These are phyloP conservation scores for Hevea brasiliensis DNA, from an alignment of 345 rosid species.

Conservation along the genomic window DNA sequence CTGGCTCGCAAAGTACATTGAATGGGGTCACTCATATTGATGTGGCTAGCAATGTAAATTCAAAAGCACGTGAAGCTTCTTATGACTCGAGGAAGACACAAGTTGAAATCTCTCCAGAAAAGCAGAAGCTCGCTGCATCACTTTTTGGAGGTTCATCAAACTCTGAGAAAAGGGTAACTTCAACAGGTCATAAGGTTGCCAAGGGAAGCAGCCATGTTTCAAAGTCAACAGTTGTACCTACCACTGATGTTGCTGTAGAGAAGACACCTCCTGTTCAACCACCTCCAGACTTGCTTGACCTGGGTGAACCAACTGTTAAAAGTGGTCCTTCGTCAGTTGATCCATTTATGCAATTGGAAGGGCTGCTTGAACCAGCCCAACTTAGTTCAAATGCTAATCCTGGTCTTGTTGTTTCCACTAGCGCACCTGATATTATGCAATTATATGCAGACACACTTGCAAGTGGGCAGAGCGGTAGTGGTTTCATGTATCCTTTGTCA, in stretches of 20 bases:
- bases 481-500: conserved; percentile 6
- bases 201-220: conserved; percentile 47
- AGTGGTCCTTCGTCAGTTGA: conserved; percentile 44
- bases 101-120: conserved; percentile 71
- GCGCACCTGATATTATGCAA: conserved; percentile 50
- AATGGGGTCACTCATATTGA: conserved; percentile 50
- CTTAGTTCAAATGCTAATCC: conserved; percentile 26
- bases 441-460: conserved; percentile 46
- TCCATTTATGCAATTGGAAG: conserved; percentile 87
- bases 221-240: conserved; percentile 15
- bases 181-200: conserved; percentile 50
- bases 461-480: conserved; percentile 27
- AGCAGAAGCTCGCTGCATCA: conserved; percentile 98
- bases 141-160: conserved; percentile 80
- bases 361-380: conserved; percentile 58
- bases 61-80: conserved; percentile 47
- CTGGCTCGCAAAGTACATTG: conserved; percentile 48
- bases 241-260: conserved; percentile 29
- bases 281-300: conserved; percentile 87
- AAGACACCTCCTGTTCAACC: conserved; percentile 51
- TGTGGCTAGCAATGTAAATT: conserved; percentile 39
- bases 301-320: conserved; percentile 58
- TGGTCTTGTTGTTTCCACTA: conserved; percentile 20
- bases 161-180: conserved; percentile 55
- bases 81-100: conserved; percentile 61